Conservation (phyloP, 208 protist genomes). For the Leishmania gerbilli region DNA sequence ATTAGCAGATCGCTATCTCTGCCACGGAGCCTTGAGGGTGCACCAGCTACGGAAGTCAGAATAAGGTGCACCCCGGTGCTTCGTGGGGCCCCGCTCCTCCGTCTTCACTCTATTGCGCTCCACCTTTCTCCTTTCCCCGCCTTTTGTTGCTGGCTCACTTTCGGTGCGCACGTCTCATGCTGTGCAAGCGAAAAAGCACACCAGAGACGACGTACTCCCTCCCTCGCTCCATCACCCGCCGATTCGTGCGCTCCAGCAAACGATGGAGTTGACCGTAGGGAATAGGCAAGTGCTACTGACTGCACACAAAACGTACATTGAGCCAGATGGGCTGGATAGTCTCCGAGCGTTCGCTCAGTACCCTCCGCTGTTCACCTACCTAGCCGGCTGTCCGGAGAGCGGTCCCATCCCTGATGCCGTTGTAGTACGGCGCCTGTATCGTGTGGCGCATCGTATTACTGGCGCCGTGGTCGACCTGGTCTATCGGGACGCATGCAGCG, state of each 20-base stretch:
- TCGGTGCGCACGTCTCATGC: neutral
- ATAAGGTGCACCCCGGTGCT: neutral
- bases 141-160: neutral
- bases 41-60: neutral
- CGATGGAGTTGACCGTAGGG: constrained; percentile 65
- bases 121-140: neutral
- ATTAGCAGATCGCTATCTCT: neutral
- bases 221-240: neutral
- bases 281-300: constrained; percentile 47
- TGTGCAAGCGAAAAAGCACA: neutral
- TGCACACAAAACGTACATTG: constrained; percentile 71
- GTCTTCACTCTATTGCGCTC: neutral
- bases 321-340: constrained; percentile 33
- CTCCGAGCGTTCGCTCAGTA: constrained; percentile 53
- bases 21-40: too few relatives aligned
- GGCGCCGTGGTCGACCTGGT: constrained; percentile 62
- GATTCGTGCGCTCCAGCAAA: neutral
- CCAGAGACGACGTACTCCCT: neutral
- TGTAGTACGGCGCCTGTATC: constrained; percentile 49
- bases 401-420: constrained; percentile 52
- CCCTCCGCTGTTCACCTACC: constrained; percentile 48
- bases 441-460: constrained; percentile 65
- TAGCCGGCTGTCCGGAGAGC: constrained; percentile 30
- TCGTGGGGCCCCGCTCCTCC: neutral
- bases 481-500: constrained; percentile 33